Evolutionary conservation across 2,329 filamentous ascomycete genomes (phyloP), one percentile per base, ranked within the genome.

Genomic region (Madurella mycetomatis): DNA sequence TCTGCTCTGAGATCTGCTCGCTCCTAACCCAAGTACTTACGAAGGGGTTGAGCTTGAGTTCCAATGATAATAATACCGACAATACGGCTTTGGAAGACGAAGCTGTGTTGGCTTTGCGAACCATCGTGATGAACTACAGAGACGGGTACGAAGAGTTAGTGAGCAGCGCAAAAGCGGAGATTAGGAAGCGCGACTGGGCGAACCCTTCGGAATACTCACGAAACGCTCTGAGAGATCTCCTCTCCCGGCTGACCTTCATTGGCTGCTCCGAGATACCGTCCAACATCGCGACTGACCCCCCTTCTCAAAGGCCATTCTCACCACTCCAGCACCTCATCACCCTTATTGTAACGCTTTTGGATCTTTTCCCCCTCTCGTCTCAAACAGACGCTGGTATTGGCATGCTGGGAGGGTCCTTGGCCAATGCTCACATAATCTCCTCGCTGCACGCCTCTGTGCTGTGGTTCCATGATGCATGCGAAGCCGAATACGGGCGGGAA

Each of bases 171-270:
- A 59, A 46, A 25, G 56, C 51, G 1, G 60, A 62, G 9, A 62
- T 66, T 34, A 50, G 40, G 19, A 61, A 61, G 18, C 63, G 65
- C 13, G 53, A 61, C 54, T 67, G 65, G 64, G 49, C 41, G n/a
- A 56, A 34, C 32, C 58, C 62, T 4, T 62, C 62, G 0, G 39
- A 54, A 19, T 60, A 63, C 31, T 61, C 61, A 1, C 47, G 67
- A 0, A 43, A 54, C 11, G 59, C 62, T 12, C 62, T 73, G 9
- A 62, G 63, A n/a, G 65, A 69, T 30, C 66, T 79, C 2, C 68
- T 77, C 4, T 69, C 71, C 9, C 70, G 76, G 1, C 60, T 83
- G 2, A 75, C 76, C 2, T 77, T 74, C 51, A 69, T 82, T 46
- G 76, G 76, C 30, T 80, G 76, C 62, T 79, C 76, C 1, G 67